phyloP scores from a whole-genome alignment of 1,284 basidiomycete genomes.

The Tilletia walkeri region DNA sequence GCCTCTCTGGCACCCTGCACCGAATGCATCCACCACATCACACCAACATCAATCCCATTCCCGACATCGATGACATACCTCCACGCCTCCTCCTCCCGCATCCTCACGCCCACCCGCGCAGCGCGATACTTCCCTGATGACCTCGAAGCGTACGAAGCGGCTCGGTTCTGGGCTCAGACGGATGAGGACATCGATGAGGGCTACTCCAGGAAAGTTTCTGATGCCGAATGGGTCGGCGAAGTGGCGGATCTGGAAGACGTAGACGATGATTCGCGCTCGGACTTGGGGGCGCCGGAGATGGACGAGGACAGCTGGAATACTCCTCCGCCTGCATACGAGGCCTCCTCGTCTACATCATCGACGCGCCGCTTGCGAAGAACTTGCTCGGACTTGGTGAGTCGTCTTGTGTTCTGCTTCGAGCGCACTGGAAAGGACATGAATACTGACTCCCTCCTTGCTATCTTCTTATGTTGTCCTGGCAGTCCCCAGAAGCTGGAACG shows the following conservation, averaged over 20 bases:
- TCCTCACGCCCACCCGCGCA: neutral
- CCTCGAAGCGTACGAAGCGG: neutral
- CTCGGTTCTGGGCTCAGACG: neutral
- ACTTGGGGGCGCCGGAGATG: slow-evolving; percentile 13
- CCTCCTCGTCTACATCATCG: too few species aligned
- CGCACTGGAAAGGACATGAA: neutral
- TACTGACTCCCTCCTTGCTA: neutral
- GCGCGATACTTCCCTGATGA: neutral
- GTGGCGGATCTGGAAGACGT: neutral
- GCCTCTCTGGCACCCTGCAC: slow-evolving; percentile 4
- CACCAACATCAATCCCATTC: slow-evolving; percentile 1
- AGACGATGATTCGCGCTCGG: slow-evolving; percentile 10
- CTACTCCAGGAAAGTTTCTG: neutral
- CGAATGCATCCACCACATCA: slow-evolving; percentile 2
- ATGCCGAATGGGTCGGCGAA: neutral
- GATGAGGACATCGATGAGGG: neutral
- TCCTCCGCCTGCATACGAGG: neutral
- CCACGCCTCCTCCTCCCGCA: slow-evolving; percentile 8
- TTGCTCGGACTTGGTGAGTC: neutral
- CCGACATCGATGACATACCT: neutral
- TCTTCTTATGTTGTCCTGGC: neutral
- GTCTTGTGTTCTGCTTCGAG: neutral
- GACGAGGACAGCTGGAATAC: neutral
- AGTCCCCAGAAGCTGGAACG: slow-evolving; percentile 1
- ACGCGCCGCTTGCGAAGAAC: neutral